Evolutionary conservation across 768 basidiomycete species (phyloP), one percentile per base, ranked within the genome.

Genomic region (Tephrocybe sp.): DNA sequence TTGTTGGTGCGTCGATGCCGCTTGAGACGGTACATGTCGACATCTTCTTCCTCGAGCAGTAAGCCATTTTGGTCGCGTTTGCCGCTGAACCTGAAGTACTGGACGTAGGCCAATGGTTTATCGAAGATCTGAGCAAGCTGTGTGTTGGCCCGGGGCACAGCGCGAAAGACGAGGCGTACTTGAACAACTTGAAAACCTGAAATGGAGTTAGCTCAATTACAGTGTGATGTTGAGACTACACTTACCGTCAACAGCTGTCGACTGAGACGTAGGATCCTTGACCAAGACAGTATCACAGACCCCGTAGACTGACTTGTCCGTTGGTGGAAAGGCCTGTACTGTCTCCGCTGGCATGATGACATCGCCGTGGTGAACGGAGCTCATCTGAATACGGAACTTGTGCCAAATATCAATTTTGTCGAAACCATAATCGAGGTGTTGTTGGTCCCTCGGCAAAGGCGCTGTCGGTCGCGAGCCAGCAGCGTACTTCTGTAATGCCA

Each of bases 221-320:
- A n/a, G n/a, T n/a, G n/a, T n/a, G n/a, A 12, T 38, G 37, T 21
- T 38, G 36, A 24, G 11, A 39, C 6, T 11, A 14, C 28, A 33
- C 37, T 21, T n/a, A 49, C 48, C 24, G 9, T 40, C 33, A 12
- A 34, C 25, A 21, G 33, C n/a, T 48, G 46, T 33, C 21, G 37
- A 33, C 17, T 21, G 11, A 23, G 20, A 11, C 7, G 33, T 23
- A 24, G 21, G 33, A 34, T 25, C 18, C 21, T 48, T 25, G 23
- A 34, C 15, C n/a, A 48, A 34, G 32, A 48, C 46, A 38, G 46
- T 48, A 23, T 48, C 37, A 24, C 34, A 48, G 18, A 34, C 15
- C 15, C 46, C 17, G n/a, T 34, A 37, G 3, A 34, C 33, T 33
- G 20, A 10, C 24, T 37, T 14, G 15, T 17, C 6, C 17, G 18